Evolutionary conservation across 164 flowering plant species (phyloP), one percentile per base, ranked within the genome.

Genomic region (Magnolia changhungtana): DNA sequence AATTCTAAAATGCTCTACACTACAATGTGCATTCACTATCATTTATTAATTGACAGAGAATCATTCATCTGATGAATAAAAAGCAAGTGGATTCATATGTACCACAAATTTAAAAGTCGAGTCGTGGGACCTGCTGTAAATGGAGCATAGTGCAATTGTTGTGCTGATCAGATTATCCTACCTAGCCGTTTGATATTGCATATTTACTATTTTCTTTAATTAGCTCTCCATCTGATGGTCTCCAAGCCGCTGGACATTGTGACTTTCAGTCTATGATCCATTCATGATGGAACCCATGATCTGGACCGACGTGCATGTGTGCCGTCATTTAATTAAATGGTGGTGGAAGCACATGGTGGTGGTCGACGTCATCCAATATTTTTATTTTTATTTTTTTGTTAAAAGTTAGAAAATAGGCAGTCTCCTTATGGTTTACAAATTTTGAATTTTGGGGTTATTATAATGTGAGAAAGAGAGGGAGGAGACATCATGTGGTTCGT

Each of bases 401-500:
- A 14, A 13, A 29, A n/a, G 29, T 16, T 29, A 29, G 19, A 7
- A 65, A 65, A 2, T 24, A 13, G 31, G 13, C 7, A 9, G 19
- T 65, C 68, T 68, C 50, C 49, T 37, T 37, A 29, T 68, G 51
- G 21, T 68, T 68, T 68, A 50, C 71, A 68, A 27, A 16, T 29
- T 29, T 68, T 45, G 71, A 2, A 29, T 19, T 68, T 29, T 37
- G 45, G 50, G 71, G 49, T 31, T 68, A 68, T 37, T 68, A 68
- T 20, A 66, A 68, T 68, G 31, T 23, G 24, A 14, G 68, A 65
- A 8, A 5, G 18, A 68, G 50, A 21, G 73, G 55, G 67, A 72
- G 31, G 70, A 75, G 50, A 65, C 80, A 72, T 81, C 80, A 81
- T 63, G 11, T 49, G 11, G 63, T 72, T 81, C 83, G 80, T 81